Evolutionary conservation across 129 eudicot genomes (phyloP), one percentile per base, ranked within the genome.

Genomic region (Pseudognaphalium luteoalbum): DNA sequence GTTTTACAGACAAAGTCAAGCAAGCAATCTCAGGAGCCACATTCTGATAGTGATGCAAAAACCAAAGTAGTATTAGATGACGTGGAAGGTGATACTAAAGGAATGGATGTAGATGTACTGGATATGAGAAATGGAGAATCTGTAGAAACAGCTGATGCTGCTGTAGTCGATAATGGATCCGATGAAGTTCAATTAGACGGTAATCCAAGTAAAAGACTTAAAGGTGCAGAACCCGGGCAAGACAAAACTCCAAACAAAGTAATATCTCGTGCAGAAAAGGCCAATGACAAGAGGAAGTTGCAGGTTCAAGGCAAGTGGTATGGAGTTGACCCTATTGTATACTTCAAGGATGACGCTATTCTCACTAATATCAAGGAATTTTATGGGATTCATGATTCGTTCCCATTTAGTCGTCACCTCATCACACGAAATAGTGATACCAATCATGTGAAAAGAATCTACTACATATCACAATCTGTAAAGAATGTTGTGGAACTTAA

Each of bases 221-320:
- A 85, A 73, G 84, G 20, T 76, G 68, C 69, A 10, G 86, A 80
- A 54, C 33, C 74, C 1, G 85, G 71, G 81, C 79, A 81, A 19
- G 63, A 66, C 51, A 67, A 83, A 62, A 76, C 73, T 34, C 81
- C 80, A 41, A 59, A 62, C 35, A 72, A 79, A 76, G 60, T 9
- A 69, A 65, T 58, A 76, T 51, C 84, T 74, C 88, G 79, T 52
- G 61, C 87, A 21, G 90, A 85, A 41, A 75, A 70, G 71, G 89
- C 74, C 32, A 82, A 84, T 7, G 88, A 83, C 32, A 95, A 91
- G 73, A 91, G 99, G 74, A 95, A 95, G 89, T 70, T 95, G 72
- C 99, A 91, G 77, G 80, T 84, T 58, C 99, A 91, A 82, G 99
- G 99, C 61, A 91, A 85, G 83, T 95, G 99, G 99, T 89, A 70